Evolutionary conservation across 1,139 yeast genomes (phyloP), one percentile per base, ranked within the genome.

Genomic region (Torulaspora globosa): DNA sequence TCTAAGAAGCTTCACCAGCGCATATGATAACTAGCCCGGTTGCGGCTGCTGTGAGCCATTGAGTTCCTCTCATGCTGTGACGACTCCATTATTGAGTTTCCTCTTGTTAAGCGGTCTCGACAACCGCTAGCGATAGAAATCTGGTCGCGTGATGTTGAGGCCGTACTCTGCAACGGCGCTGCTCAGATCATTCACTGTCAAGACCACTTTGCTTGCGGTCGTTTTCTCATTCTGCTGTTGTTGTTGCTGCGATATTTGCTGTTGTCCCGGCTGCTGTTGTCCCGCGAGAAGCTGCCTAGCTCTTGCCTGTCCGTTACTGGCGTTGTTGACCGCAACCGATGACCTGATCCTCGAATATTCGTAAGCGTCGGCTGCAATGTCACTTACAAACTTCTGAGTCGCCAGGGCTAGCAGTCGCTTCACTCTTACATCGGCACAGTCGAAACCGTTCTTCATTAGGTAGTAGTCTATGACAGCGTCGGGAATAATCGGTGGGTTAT

Each of bases 401-500:
- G 98, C 97, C 47, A 94, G 72, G 0, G 97, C 97, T 44, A 94
- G 71, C 37, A 94, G 71, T 47, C 97, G 74, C 62, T 90, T 89
- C 51, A 92, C 84, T 50, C 90, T 78, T 7, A 80, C 70, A 59
- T 89, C 96, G 31, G 83, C 76, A 23, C 95, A 79, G 50, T 84
- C 87, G 59, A 94, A 83, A 34, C 99, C 99, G 51, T 90, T 84
- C 60, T 84, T 84, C 18, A 90, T 82, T 42, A 94, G 70, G 60
- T 92, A 92, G 65, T 88, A 92, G 61, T 92, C 97, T 0, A 96
- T 87, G n/a, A 94, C 97, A 0, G 95, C 94, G 63, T 94, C 98
- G 0, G 99, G 99, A 36, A 94, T 92, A 34, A 94, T 85, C 1
- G 98, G 98, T 2, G 96, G 89, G 65, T 84, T 89, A 49, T 89